Evolutionary conservation across 2,329 filamentous ascomycete species (phyloP), one percentile per base, ranked within the genome.

Genomic region (Xylaria sp.): DNA sequence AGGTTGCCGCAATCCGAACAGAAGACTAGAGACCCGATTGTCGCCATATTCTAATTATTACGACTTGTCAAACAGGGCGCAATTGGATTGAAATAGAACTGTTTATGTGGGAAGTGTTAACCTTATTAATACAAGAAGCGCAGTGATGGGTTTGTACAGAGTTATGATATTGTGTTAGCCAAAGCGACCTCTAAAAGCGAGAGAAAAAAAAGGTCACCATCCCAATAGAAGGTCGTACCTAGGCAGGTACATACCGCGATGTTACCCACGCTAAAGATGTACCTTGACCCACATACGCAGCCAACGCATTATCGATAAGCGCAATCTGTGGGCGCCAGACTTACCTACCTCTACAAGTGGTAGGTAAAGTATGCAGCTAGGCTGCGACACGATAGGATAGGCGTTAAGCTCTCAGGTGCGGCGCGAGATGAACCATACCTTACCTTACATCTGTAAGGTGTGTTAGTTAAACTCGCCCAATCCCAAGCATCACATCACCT

Each of bases 1-100:
- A 98, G 86, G 79, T 97, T 97, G 70, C 95, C 95, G 80, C 95
- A 98, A 79, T 94, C 93, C 63, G 88, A 93, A 84, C 95, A 98
- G 81, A 98, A 98, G 43, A 97, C 91, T 49, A 98, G 86, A 62
- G 94, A 95, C 65, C 94, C 95, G 74, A 98, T 94, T 20, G 93
- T 90, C 73, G 94, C 90, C 95, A 98, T 98, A 70, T 75, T 83
- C 3, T 18, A 66, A 4, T 15, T n/a, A 18, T 5, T 33, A 7
- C 18, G 15, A 2, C 20, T 25, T n/a, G 41, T 39, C 5, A 4
- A 23, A 18, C 18, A 41, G 10, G 20, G 18, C 8, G 28, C 20
- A 46, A 23, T 33, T 15, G 15, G 15, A 5, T n/a, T 39, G 20
- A 46, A 61, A 18, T 15, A 18, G n/a, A 41, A 8, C 7, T n/a